Conservation (phyloP, 257 asterid genomes). For the Petrea volubilis region DNA sequence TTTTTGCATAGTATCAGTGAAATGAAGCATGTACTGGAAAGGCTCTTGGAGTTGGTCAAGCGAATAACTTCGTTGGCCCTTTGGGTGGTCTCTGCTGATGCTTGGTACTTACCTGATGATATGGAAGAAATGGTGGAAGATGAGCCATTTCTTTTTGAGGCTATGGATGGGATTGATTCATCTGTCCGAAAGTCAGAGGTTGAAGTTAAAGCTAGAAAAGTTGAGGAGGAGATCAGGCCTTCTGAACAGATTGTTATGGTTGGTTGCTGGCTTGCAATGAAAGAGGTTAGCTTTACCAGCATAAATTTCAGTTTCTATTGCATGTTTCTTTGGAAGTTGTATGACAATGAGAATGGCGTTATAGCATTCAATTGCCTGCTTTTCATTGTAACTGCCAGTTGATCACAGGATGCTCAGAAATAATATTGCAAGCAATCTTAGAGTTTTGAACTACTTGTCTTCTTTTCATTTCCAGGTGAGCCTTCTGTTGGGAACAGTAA, state of each 20-base stretch:
- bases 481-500: constrained; percentile 91
- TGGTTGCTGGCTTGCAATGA: constrained; percentile 99
- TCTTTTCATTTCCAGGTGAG: constrained; percentile 68
- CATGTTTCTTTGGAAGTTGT: background rate
- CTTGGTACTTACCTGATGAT: constrained; percentile 81
- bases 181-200: constrained; percentile 37
- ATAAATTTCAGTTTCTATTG: constrained; percentile 13
- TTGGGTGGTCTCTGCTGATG: constrained; percentile 95
- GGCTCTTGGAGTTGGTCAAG: constrained; percentile 80
- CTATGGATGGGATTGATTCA: constrained; percentile 40
- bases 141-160: constrained; percentile 48
- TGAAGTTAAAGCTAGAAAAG: constrained; percentile 39
- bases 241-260: constrained; percentile 92
- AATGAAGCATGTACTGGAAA: constrained; percentile 62
- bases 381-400: constrained; percentile 1
- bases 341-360: constrained; percentile 20
- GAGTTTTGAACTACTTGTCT: constrained; percentile 8
- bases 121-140: constrained; percentile 74
- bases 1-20: constrained; percentile 41
- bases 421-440: background rate
- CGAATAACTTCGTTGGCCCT: constrained; percentile 93
- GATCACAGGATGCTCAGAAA: background rate
- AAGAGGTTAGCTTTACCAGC: constrained; percentile 62
- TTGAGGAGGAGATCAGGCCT: constrained; percentile 44
- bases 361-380: background rate